Conservation (phyloP, 148 eudicot genomes). For the Nyssa sinensis region DNA sequence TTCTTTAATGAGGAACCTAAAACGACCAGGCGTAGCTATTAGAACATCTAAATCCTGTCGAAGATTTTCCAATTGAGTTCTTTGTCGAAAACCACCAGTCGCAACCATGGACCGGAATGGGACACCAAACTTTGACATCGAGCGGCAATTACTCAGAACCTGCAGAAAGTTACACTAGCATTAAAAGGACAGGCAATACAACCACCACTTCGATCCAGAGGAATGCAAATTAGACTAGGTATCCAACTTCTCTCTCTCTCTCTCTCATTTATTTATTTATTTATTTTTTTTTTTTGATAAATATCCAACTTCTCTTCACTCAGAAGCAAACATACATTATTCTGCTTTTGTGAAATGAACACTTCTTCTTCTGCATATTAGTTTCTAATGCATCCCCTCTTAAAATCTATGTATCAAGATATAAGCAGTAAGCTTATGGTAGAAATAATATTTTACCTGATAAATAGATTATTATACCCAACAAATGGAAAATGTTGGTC, state of each 20-base stretch:
- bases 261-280: too few species aligned
- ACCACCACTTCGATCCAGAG: too few species aligned
- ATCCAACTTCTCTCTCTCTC: not conserved
- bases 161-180: constrained; percentile 29
- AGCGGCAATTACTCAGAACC: constrained; percentile 81
- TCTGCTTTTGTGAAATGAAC: not conserved
- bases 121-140: constrained; percentile 77
- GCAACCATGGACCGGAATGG: constrained; percentile 96
- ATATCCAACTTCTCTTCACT: not conserved
- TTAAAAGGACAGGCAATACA: constrained; percentile 5
- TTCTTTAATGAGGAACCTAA: constrained; percentile 73
- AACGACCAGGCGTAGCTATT: constrained; percentile 93
- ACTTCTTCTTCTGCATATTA: not conserved
- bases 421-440: not conserved
- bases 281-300: too few species aligned
- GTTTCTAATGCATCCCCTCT: not conserved
- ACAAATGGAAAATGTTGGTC: not conserved
- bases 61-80: constrained; percentile 87
- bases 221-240: not conserved
- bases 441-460: not conserved
- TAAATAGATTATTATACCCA: not conserved
- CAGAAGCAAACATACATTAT: not conserved
- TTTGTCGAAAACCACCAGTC: constrained; percentile 92
- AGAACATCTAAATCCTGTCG: constrained; percentile 82
- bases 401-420: not conserved